Base-by-base conservation (phyloP, 805 yeast species). In the Schwanniomyces occidentalis region DNA sequence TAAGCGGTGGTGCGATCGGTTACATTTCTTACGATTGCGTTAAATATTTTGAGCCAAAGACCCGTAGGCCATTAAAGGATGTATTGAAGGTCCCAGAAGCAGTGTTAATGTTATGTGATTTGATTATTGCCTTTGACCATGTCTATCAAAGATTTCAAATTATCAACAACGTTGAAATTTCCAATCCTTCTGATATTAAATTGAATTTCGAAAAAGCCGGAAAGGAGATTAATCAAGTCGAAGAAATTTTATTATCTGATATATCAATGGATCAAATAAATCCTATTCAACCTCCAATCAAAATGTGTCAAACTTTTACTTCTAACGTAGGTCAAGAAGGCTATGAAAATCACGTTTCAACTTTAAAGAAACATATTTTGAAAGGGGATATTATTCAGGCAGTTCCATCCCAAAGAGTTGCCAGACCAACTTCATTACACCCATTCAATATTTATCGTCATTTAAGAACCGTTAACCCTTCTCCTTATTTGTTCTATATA, bases 371-470 rank as follows among this genome's bases (percentile, higher is more conserved):
- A 26, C 96, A 91, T 54, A 93, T 93, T 49, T 63, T 81, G 50
- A 78, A 79, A 48, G 99, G 99, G 40, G 98, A 93, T 54, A 87
- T 93, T 38, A 85, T 93, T 65, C 99, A 93, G 63, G 96, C 95
- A 1, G 99, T 93, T 16, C 99, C 99, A 5, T 90, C 97, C 1
- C 99, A 93, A 69, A 76, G 99, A 55, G 89, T 93, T 17, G 87
- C 95, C 4, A 81, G 97, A 61, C 96, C 96, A 23, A 93, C 99
- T 0, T 80, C 89, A 3, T 69, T 93, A 49, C 98, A 93, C 59
- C 98, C 99, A 2, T 93, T 93, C 75, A 93, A 93, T 64, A 85
- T 93, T 30, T 93, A 91, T 65, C 82, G 95, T 48, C 97, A 91
- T 55, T 73, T 93, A 51, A 77, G 99, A 56, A 85, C 96, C 0